phyloP scores from a whole-genome alignment of 2,329 filamentous ascomycete genomes.

The Cladosporium sp. region DNA sequence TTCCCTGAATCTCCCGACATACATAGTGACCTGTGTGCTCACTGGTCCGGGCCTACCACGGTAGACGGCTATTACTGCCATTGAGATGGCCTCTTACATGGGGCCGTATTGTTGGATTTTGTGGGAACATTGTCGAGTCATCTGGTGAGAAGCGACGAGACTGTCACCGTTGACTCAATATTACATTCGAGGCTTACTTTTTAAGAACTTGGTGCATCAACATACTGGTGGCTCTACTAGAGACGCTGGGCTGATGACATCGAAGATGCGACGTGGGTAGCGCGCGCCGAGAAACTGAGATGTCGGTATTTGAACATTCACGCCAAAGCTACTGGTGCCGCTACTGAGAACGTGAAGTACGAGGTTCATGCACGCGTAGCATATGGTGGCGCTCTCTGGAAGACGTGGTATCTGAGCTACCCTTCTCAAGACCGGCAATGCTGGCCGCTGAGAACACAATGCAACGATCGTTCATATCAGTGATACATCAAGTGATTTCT shows the following conservation, averaged over 20 bases:
- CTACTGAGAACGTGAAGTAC: background rate
- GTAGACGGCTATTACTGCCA: background rate
- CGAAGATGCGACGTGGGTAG: background rate
- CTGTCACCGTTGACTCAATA: background rate
- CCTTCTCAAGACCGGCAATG: background rate
- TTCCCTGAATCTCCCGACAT: slow-evolving; percentile 2
- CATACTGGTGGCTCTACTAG: background rate
- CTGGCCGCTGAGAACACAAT: background rate
- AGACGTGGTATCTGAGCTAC: background rate
- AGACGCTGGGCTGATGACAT: background rate
- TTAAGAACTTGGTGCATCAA: background rate
- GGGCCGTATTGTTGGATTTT: no score
- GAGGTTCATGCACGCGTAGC: background rate
- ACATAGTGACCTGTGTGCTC: background rate
- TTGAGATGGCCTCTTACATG: background rate
- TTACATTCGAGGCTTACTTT: background rate
- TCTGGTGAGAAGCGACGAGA: background rate
- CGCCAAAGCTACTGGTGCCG: background rate
- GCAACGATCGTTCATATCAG: background rate
- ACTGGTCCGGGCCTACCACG: background rate
- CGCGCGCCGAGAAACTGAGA: background rate
- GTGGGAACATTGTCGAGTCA: no score
- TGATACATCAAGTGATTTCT: background rate
- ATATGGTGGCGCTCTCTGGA: background rate
- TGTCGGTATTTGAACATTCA: background rate